Percentiles rank a stretch among this genome's conserved stretches.
Evolutionary conservation across 345 rosid genomes (phyloP).

Genomic region (Toxicodendron radicans): DNA sequence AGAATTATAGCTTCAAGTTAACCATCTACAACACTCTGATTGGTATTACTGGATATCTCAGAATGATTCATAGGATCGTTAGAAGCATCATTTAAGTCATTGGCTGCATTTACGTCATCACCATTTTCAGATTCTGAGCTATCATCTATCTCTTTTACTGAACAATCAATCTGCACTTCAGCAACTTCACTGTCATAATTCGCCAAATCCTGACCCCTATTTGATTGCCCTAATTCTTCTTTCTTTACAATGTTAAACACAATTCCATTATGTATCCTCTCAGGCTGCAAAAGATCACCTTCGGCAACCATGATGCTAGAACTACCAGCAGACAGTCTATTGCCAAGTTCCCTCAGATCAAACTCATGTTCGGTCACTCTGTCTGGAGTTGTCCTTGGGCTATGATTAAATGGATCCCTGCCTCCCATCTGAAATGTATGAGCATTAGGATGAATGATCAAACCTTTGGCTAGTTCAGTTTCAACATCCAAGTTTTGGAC

Average conservation of each 20-base stretch:
- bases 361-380: slow-evolving; percentile 45
- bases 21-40: slow-evolving; percentile 16
- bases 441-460: slow-evolving; percentile 47
- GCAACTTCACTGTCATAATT: slow-evolving; percentile 42
- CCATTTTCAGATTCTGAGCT: slow-evolving; percentile 69
- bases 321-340: slow-evolving; percentile 29
- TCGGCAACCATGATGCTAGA: slow-evolving; percentile 68
- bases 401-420: slow-evolving; percentile 43
- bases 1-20: neutral
- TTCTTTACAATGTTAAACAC: slow-evolving; percentile 73
- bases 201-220: slow-evolving; percentile 39
- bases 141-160: slow-evolving; percentile 57
- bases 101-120: slow-evolving; percentile 28
- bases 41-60: slow-evolving; percentile 4
- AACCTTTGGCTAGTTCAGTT: slow-evolving; percentile 51
- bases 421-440: slow-evolving; percentile 36
- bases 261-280: slow-evolving; percentile 63
- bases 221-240: slow-evolving; percentile 48
- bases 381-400: slow-evolving; percentile 46
- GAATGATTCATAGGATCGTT: neutral
- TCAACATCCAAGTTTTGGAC: slow-evolving; percentile 69
- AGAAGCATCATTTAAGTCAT: slow-evolving; percentile 11
- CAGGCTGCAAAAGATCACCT: slow-evolving; percentile 86
- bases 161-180: slow-evolving; percentile 71
- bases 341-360: slow-evolving; percentile 41